phyloP scores from a whole-genome alignment of 2,329 filamentous ascomycete species.

The Aspergillus novoparasiticus region DNA sequence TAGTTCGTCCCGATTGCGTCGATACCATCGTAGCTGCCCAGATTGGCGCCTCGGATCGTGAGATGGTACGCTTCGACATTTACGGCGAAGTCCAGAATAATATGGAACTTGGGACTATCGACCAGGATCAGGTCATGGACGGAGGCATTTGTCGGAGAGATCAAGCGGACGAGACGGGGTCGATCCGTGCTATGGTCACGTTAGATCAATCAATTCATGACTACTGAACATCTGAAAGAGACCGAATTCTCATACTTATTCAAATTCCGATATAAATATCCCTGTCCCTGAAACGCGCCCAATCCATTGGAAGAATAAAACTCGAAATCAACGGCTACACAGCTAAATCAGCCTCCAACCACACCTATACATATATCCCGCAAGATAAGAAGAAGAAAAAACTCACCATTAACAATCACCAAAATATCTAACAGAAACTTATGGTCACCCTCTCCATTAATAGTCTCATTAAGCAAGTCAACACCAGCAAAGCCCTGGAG shows the following conservation, averaged over 20 bases:
- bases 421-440: slow-evolving; percentile 33
- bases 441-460: slow-evolving; percentile 37
- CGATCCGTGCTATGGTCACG: slow-evolving; percentile 16
- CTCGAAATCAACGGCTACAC: slow-evolving; percentile 36
- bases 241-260: slow-evolving; percentile 24
- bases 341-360: neutral
- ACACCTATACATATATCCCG: neutral
- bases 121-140: slow-evolving; percentile 38
- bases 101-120: slow-evolving; percentile 41
- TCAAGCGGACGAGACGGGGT: slow-evolving; percentile 26
- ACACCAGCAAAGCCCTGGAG: slow-evolving; percentile 32
- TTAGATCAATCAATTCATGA: neutral
- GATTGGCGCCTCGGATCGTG: slow-evolving; percentile 39
- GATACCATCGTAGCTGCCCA: slow-evolving; percentile 43
- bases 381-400: neutral
- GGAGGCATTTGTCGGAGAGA: slow-evolving; percentile 28
- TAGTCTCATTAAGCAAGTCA: slow-evolving; percentile 31
- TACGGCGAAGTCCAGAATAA: slow-evolving; percentile 37
- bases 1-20: slow-evolving; percentile 41
- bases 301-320: slow-evolving; percentile 38
- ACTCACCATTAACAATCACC: slow-evolving; percentile 34
- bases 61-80: slow-evolving; percentile 44
- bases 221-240: neutral
- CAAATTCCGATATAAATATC: slow-evolving; percentile 35
- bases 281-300: slow-evolving; percentile 40